These are phyloP conservation scores for Ceratobasidium sp. DNA, from an alignment of 1,284 basidiomycete species.

Conservation along the genomic window DNA sequence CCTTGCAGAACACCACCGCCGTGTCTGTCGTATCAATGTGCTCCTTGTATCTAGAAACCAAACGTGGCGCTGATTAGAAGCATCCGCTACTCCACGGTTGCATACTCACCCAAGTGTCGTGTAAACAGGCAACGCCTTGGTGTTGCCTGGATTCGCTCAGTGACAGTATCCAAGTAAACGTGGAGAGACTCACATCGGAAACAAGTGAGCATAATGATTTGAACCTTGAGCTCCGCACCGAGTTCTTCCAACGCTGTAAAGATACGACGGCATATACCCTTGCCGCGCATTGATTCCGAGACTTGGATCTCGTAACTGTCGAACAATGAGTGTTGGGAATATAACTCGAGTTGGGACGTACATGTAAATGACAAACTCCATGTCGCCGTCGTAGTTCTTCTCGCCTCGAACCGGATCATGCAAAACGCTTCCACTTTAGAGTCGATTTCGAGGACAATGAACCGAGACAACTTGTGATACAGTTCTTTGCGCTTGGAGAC, in stretches of 20 bases:
- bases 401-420: slow-evolving; percentile 32
- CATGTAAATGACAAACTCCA: slow-evolving; percentile 30
- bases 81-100: neutral
- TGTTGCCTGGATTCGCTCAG: slow-evolving; percentile 22
- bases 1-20: slow-evolving; percentile 21
- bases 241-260: slow-evolving; percentile 25
- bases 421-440: slow-evolving; percentile 26
- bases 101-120: slow-evolving; percentile 20
- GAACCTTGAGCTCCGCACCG: slow-evolving; percentile 9
- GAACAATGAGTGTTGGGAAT: neutral
- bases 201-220: slow-evolving; percentile 21
- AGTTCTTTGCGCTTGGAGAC: slow-evolving; percentile 25
- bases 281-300: neutral
- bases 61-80: neutral
- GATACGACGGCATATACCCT: slow-evolving; percentile 18
- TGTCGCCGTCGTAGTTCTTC: neutral
- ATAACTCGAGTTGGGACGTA: slow-evolving; percentile 3
- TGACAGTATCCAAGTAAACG: neutral
- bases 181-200: slow-evolving; percentile 11
- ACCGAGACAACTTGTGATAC: slow-evolving; percentile 6
- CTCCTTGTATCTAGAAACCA: slow-evolving; percentile 12
- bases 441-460: slow-evolving; percentile 17
- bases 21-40: slow-evolving; percentile 25
- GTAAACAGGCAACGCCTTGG: slow-evolving; percentile 12
- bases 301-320: slow-evolving; percentile 35